phyloP scores from a whole-genome alignment of 75 land plant genomes.

The Cunninghamia lanceolata region DNA sequence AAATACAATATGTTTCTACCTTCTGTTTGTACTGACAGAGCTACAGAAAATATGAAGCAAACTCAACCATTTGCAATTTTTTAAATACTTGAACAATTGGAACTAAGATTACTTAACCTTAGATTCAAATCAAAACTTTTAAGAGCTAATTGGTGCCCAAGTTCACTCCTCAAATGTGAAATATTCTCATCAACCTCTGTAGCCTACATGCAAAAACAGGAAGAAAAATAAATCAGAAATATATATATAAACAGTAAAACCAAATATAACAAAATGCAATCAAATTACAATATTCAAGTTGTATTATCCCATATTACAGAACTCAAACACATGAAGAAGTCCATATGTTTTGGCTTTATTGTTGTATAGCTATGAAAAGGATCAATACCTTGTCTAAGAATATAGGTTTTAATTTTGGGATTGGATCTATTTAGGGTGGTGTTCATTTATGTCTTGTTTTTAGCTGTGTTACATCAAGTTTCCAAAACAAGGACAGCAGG shows the following conservation, averaged over 20 bases:
- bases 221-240: not conserved
- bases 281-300: not conserved
- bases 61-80: not conserved
- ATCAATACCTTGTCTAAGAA: not conserved
- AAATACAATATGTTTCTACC: not conserved
- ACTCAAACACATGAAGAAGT: not conserved
- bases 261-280: not conserved
- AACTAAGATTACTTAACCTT: constrained; percentile 30
- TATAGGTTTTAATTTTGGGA: not conserved
- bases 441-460: not conserved
- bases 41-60: not conserved
- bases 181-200: constrained; percentile 52
- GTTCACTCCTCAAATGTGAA: constrained; percentile 73
- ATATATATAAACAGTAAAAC: not conserved
- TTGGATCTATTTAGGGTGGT: not conserved
- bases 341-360: not conserved
- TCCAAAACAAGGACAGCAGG: too few species aligned
- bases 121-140: constrained; percentile 55
- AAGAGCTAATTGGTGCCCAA: constrained; percentile 79
- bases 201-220: constrained; percentile 31
- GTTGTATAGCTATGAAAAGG: not conserved
- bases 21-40: not conserved
- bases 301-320: not conserved
- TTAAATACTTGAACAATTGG: not conserved
- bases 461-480: too few species aligned